Evolutionary conservation across 345 rosid species (phyloP), one percentile per base, ranked within the genome.

Genomic region (Hibiscus tridactylites): DNA sequence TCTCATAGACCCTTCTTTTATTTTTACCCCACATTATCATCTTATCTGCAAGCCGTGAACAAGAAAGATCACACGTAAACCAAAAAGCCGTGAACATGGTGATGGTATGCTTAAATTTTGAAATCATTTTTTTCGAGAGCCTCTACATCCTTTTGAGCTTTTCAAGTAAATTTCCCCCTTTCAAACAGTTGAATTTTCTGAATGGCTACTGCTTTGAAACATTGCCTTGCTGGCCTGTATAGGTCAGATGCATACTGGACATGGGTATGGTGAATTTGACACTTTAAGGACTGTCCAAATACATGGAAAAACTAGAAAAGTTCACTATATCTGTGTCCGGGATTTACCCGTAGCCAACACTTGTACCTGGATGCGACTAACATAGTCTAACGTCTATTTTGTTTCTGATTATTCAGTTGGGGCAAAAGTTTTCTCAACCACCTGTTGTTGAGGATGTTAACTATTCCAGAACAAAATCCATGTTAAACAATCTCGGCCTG

Each of bases 401-500:
- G 37, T 31, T 49, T 71, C 65, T 81, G 79, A 64, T 77, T 76
- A 72, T 70, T 70, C 83, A 94, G 98, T 16, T 91, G 16, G 93
- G 96, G 13, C 81, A 94, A 57, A 90, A 87, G 67, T 88, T 87
- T 79, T 72, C 88, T 49, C 87, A 81, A 75, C 88, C 91, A 56
- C 86, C 80, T 26, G 70, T 65, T 58, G 92, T 65, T 58, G 92
- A 88, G 74, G 97, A 94, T 78, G 59, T 74, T 6, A 53, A 79
- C 62, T 91, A 91, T 75, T 71, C 73, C 24, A 85, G 79, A 66
- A 84, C 87, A 58, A 85, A 86, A 79, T 71, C 82, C 73, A 83
- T 94, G 93, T 74, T 94, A 50, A 13, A 58, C 73, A 82, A 70
- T 73, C 90, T 91, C 35, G 99, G 99, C 71, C 85, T 95, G 16